Percentiles rank a stretch among this genome's conserved stretches.
phyloP scores from a whole-genome alignment of 139 green algal genomes.

The Pycnococcus provasolii region DNA sequence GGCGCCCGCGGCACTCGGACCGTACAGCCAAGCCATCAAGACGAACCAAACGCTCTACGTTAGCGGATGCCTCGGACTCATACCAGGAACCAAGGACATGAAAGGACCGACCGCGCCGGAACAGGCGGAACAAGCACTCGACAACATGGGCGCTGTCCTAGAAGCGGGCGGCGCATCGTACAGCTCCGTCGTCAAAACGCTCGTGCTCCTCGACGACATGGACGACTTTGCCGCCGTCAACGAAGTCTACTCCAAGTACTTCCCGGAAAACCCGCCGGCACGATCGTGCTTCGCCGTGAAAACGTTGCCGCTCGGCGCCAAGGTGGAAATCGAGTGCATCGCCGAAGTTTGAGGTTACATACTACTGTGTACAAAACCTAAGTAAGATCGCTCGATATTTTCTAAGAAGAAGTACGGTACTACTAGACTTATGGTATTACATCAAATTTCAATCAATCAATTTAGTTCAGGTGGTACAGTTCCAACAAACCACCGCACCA shows the following conservation, averaged over 20 bases:
- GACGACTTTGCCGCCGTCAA: constrained; percentile 87
- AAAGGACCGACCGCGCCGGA: constrained; percentile 51
- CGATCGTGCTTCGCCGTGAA: constrained; percentile 79
- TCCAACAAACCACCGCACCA: no score
- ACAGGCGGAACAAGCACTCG: constrained; percentile 74
- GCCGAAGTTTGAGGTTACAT: constrained; percentile 18
- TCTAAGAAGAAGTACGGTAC: no score
- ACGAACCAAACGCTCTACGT: constrained; percentile 73
- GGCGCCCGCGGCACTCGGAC: constrained; percentile 79
- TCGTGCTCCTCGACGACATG: constrained; percentile 84
- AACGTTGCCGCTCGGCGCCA: constrained; percentile 61
- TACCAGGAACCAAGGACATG: constrained; percentile 81
- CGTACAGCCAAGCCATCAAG: constrained; percentile 83
- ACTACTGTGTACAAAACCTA: no score
- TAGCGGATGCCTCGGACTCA: constrained; percentile 72
- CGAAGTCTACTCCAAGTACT: constrained; percentile 69
- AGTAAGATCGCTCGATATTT: no score
- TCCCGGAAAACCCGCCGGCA: constrained; percentile 68
- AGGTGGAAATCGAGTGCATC: constrained; percentile 72
- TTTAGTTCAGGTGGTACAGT: no score
- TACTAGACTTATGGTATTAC: no score
- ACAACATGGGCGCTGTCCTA: constrained; percentile 88
- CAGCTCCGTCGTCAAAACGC: constrained; percentile 89
- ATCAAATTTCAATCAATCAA: no score
- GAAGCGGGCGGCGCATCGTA: constrained; percentile 64